Evolutionary conservation across 2,329 filamentous ascomycete species (phyloP).

Genomic region (Colletotrichum higginsianum): DNA sequence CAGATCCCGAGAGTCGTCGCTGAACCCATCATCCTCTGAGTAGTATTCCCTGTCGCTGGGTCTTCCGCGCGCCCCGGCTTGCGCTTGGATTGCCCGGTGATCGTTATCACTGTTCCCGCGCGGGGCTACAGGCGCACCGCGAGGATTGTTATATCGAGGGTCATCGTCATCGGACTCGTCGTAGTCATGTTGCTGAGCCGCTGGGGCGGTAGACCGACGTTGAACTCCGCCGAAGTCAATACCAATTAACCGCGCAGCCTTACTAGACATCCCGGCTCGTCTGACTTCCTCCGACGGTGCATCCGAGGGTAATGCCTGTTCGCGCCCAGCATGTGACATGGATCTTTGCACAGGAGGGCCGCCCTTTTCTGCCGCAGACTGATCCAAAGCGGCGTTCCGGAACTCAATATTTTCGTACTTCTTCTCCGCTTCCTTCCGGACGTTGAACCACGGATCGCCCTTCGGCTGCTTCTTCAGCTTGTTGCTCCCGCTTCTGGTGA

Average conservation of each 20-base stretch:
- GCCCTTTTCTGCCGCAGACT: slow-evolving; percentile 41
- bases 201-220: slow-evolving; percentile 41
- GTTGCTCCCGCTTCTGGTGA: slow-evolving; percentile 68
- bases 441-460: slow-evolving; percentile 63
- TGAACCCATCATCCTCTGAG: slow-evolving; percentile 47
- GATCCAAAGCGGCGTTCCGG: slow-evolving; percentile 45
- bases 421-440: slow-evolving; percentile 60
- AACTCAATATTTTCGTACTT: slow-evolving; percentile 50
- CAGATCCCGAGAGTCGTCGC: slow-evolving; percentile 37
- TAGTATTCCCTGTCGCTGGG: slow-evolving; percentile 45
- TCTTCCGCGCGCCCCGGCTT: slow-evolving; percentile 24
- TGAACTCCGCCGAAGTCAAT: slow-evolving; percentile 36
- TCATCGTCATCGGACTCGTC: slow-evolving; percentile 33
- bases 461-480: slow-evolving; percentile 72
- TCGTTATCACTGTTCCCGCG: slow-evolving; percentile 21
- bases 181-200: slow-evolving; percentile 25
- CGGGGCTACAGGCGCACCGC: slow-evolving; percentile 4
- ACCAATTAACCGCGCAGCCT: slow-evolving; percentile 43
- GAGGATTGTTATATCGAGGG: slow-evolving; percentile 2
- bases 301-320: slow-evolving; percentile 53
- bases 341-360: slow-evolving; percentile 36
- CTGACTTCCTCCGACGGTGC: slow-evolving; percentile 40
- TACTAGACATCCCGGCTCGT: slow-evolving; percentile 37
- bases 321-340: slow-evolving; percentile 45
- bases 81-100: slow-evolving; percentile 6